Evolutionary conservation across 495 filamentous ascomycete genomes (phyloP).

Genomic region (Annulohypoxylon bovei): DNA sequence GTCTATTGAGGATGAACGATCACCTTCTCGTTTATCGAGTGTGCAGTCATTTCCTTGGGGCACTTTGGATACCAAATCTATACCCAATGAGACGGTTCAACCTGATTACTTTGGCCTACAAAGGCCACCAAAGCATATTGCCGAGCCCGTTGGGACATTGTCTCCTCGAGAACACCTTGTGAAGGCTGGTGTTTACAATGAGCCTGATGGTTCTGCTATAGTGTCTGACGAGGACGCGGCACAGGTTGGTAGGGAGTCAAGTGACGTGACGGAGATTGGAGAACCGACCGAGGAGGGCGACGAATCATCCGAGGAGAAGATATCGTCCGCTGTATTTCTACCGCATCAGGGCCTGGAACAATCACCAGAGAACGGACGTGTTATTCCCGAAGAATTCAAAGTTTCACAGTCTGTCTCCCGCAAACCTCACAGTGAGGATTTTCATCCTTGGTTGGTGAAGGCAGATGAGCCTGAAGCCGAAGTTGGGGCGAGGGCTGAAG

Average conservation of each 20-base stretch:
- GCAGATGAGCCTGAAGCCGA: slow-evolving; percentile 59
- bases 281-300: slow-evolving; percentile 73
- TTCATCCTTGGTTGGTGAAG: slow-evolving; percentile 62
- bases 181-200: slow-evolving; percentile 4
- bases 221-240: slow-evolving; percentile 12
- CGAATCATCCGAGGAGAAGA: slow-evolving; percentile 90
- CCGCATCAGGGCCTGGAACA: slow-evolving; percentile 79
- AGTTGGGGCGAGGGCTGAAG: slow-evolving; percentile 45
- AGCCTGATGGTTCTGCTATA: slow-evolving; percentile 12
- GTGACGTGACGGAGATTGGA: slow-evolving; percentile 45
- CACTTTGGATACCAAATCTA: slow-evolving; percentile 7
- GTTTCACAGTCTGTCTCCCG: slow-evolving; percentile 39
- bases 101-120: slow-evolving; percentile 34
- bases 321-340: slow-evolving; percentile 92
- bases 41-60: slow-evolving; percentile 29
- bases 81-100: slow-evolving; percentile 2
- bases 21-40: slow-evolving; percentile 25
- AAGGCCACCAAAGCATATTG: slow-evolving; percentile 11
- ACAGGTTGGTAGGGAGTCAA: slow-evolving; percentile 40
- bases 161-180: slow-evolving; percentile 17
- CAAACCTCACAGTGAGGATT: slow-evolving; percentile 46
- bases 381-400: slow-evolving; percentile 43
- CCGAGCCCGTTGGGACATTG: slow-evolving; percentile 13
- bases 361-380: slow-evolving; percentile 51
- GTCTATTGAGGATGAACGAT: slow-evolving; percentile 27